Base-by-base conservation (phyloP, 352 stramenopile genomes). In the Peronospora belbahrii region DNA sequence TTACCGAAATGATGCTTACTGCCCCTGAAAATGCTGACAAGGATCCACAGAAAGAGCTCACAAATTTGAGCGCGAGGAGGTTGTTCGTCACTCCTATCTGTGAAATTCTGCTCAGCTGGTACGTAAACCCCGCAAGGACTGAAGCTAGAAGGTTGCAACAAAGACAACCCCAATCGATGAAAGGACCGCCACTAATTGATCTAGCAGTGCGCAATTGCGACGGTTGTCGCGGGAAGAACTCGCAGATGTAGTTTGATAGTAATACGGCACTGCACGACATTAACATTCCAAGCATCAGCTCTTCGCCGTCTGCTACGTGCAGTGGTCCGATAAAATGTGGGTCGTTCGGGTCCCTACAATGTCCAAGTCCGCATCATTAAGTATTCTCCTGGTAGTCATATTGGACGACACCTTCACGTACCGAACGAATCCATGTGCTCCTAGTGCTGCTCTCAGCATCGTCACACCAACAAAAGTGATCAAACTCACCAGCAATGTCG, bases 41-140 rank as follows among this genome's bases (percentile, higher is more conserved):
- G 3, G 75, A 87, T 13, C 75, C 75, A 46, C 75, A 87, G 22
- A 87, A 87, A 3, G 75, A 87, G 13, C 68, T 83, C n/a, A 84
- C 75, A 53, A 87, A 87, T 56, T 87, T 87, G 48, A 79, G 56
- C 14, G 75, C 62, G 4, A 85, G 56, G 13, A 87, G 41, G 20
- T 85, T 85, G 32, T 80, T 68, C 9, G 58, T 67, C 32, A 83
- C 35, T 4, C 46, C 48, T 4, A 42, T 53, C 0, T 70, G 48
- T 7, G 71, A 72, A 20, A 83, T 47, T 11, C 69, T 59, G 23
- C 60, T 85, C 19, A 70, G 35, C 30, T 70, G 67, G 36, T 87
- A 87, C 0, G 73, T 67, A 11, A 67, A 18, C 14, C 67, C 73
- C 27, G 70, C 56, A 19, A 85, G 46, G 9, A 81, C 23, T 20